phyloP scores from a whole-genome alignment of 768 basidiomycete species.

The Kwoniella botswanensis region DNA sequence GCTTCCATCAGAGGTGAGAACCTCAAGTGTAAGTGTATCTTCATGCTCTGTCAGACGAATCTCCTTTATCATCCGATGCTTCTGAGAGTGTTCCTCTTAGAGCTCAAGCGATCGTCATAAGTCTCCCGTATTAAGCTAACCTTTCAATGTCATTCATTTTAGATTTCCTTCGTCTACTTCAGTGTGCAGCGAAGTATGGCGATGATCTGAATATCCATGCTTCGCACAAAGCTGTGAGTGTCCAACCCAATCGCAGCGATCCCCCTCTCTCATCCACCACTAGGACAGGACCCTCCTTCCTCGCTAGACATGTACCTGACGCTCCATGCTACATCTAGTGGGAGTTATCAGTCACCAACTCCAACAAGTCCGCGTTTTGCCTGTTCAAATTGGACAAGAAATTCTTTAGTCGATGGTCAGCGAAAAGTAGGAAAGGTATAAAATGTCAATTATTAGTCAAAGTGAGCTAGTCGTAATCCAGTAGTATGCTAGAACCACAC shows the following conservation, averaged over 20 bases:
- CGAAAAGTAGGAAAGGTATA: slow-evolving; percentile 40
- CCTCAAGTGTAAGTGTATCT: slow-evolving; percentile 17
- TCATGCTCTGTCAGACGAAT: background rate
- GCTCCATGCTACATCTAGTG: slow-evolving; percentile 29
- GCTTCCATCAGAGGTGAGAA: slow-evolving; percentile 28
- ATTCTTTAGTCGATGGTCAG: slow-evolving; percentile 50
- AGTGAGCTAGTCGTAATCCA: slow-evolving; percentile 32
- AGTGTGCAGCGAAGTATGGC: slow-evolving; percentile 55
- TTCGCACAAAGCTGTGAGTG: slow-evolving; percentile 46
- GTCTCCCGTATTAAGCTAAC: too few species aligned
- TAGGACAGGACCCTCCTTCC: background rate
- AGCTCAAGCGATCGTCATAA: background rate
- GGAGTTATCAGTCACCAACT: slow-evolving; percentile 55
- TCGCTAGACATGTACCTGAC: background rate
- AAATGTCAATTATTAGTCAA: slow-evolving; percentile 55
- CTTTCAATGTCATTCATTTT: background rate
- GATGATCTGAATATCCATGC: slow-evolving; percentile 56
- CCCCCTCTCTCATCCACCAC: too few species aligned
- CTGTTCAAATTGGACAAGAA: slow-evolving; percentile 46
- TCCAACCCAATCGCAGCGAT: too few species aligned
- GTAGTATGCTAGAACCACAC: too few species aligned
- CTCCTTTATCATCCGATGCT: background rate
- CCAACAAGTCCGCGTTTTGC: slow-evolving; percentile 53
- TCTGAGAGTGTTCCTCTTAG: background rate
- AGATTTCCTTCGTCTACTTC: slow-evolving; percentile 52